A percentile compares a stretch with the other conserved stretches of the same genome.
phyloP scores from a whole-genome alignment of 108 stramenopile species.

The Cylindrotheca closterium region DNA sequence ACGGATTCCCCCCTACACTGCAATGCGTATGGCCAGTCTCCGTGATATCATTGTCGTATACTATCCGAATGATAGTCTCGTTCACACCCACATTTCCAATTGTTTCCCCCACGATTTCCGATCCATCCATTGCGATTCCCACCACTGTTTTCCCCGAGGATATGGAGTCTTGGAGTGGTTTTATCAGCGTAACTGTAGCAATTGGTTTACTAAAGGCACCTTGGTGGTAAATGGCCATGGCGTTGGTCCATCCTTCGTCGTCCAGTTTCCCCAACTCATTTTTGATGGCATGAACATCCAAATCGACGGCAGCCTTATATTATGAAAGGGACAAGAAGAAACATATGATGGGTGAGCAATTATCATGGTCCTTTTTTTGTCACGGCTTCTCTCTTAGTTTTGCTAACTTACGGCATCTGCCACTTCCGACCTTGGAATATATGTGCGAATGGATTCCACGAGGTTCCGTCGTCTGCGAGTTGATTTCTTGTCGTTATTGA shows the following conservation, averaged over 20 bases:
- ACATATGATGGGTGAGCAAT: too few relatives aligned
- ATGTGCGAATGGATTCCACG: neutral
- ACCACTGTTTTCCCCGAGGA: slow-evolving; percentile 29
- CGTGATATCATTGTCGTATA: slow-evolving; percentile 51
- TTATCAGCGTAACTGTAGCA: slow-evolving; percentile 44
- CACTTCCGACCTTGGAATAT: neutral
- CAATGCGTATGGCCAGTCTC: slow-evolving; percentile 52
- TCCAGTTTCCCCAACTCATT: slow-evolving; percentile 24
- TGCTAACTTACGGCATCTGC: slow-evolving; percentile 7
- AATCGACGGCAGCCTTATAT: slow-evolving; percentile 46
- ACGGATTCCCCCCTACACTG: slow-evolving; percentile 59
- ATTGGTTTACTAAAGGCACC: slow-evolving; percentile 68
- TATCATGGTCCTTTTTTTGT: too few relatives aligned
- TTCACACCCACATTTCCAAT: slow-evolving; percentile 27
- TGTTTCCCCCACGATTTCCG: slow-evolving; percentile 38
- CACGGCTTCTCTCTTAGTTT: too few relatives aligned
- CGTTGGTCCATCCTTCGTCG: slow-evolving; percentile 25
- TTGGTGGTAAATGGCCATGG: slow-evolving; percentile 48
- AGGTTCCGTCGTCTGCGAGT: too few relatives aligned
- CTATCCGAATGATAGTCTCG: slow-evolving; percentile 28
- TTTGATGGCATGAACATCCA: slow-evolving; percentile 52
- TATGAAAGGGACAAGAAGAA: too few relatives aligned
- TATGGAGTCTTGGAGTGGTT: slow-evolving; percentile 22
- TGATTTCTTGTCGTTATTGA: too few relatives aligned
- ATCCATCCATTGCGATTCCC: slow-evolving; percentile 34